Percentiles rank a stretch among this genome's conserved stretches.
Evolutionary conservation across 768 basidiomycete genomes (phyloP).

Genomic region (Wakefieldia striispora): DNA sequence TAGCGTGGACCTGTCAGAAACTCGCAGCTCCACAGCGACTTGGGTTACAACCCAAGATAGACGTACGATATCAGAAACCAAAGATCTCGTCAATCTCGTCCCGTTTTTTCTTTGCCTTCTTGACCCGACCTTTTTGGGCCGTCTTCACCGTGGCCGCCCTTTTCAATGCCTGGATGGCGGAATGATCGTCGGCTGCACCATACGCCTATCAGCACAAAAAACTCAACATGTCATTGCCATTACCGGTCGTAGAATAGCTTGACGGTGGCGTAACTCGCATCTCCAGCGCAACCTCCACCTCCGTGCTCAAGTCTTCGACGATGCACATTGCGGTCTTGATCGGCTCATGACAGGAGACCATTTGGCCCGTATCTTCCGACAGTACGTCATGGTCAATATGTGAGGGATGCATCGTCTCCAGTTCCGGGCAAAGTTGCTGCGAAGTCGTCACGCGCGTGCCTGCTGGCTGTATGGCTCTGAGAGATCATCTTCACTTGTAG

Average conservation of each 20-base stretch:
- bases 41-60: neutral
- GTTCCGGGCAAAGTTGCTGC: neutral
- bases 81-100: conserved; percentile 30
- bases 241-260: conserved; percentile 5
- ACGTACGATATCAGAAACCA: conserved; percentile 17
- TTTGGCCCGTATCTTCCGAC: conserved; percentile 15
- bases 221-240: neutral
- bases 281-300: neutral
- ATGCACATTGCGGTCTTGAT: neutral
- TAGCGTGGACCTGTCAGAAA: too few relatives aligned
- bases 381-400: conserved; percentile 1
- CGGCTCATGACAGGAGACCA: conserved; percentile 7
- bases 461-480: conserved; percentile 17
- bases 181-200: neutral
- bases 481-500: neutral
- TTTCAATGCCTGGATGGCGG: neutral
- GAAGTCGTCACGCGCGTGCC: neutral
- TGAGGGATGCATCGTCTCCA: neutral
- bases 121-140: conserved; percentile 8
- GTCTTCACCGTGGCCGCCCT: neutral
- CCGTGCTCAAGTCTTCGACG: neutral
- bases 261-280: neutral
- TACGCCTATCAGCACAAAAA: neutral
- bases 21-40: neutral
- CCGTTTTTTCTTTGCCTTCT: conserved; percentile 17